Percentiles rank a stretch among this genome's conserved stretches.
phyloP scores from a whole-genome alignment of 768 basidiomycete species.

The Boletellus ananiceps region DNA sequence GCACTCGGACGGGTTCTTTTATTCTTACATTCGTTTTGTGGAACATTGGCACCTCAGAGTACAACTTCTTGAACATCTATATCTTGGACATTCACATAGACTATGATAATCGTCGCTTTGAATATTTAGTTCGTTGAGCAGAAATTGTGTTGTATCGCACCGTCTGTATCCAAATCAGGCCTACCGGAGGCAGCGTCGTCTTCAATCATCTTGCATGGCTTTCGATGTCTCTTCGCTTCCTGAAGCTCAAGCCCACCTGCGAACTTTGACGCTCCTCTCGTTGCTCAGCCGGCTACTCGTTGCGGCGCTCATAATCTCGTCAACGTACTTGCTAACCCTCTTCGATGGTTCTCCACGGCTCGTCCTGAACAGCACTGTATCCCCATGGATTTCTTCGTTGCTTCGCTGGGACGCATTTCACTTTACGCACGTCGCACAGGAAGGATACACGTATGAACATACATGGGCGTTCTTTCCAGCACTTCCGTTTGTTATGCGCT shows the following conservation, averaged over 20 bases:
- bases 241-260: constrained; percentile 13
- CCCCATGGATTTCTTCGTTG: constrained; percentile 30
- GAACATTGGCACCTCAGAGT: neutral
- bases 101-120: neutral
- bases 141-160: too few species aligned
- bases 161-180: too few species aligned
- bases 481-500: constrained; percentile 50
- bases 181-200: neutral
- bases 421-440: constrained; percentile 62
- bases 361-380: constrained; percentile 4
- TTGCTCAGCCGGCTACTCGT: constrained; percentile 18
- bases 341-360: constrained; percentile 29
- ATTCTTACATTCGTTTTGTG: constrained; percentile 7
- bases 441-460: constrained; percentile 65
- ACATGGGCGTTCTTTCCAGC: constrained; percentile 87
- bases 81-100: neutral
- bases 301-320: constrained; percentile 16
- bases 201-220: neutral
- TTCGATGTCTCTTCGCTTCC: neutral
- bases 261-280: constrained; percentile 20
- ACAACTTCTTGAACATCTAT: neutral
- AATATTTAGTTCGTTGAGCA: too few species aligned
- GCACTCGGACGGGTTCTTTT: neutral
- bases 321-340: constrained; percentile 17
- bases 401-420: constrained; percentile 90